Conservation (phyloP, 202 grass and related monocot species). For the Zoysia matrella region DNA sequence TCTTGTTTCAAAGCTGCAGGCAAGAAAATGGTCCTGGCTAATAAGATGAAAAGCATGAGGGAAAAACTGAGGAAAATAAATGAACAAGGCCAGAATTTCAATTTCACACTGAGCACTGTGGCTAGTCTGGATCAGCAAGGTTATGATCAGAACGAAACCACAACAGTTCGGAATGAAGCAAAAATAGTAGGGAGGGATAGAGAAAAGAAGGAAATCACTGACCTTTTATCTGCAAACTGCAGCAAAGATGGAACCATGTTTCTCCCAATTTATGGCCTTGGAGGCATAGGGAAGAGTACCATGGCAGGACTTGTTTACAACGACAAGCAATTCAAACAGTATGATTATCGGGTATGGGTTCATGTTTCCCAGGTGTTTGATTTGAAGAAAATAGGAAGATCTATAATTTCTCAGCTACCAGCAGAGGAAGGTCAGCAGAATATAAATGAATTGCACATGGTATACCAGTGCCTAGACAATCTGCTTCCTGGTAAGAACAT, state of each 20-base stretch:
- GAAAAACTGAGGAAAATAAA: background rate
- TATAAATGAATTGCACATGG: background rate
- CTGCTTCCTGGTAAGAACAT: background rate
- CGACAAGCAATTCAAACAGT: background rate
- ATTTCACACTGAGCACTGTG: background rate
- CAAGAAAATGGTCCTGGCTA: background rate
- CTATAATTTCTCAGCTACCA: background rate
- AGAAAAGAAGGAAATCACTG: background rate
- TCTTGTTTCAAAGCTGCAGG: background rate
- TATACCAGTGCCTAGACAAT: background rate
- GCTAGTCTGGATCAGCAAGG: background rate
- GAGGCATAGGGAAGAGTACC: slow-evolving; percentile 17
- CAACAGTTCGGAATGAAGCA: background rate
- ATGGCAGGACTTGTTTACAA: background rate
- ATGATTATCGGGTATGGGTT: background rate
- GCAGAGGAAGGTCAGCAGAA: no score
- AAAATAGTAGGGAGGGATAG: background rate
- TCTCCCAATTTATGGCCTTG: background rate
- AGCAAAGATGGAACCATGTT: background rate
- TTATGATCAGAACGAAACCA: background rate
- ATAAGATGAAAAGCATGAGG: slow-evolving; percentile 4
- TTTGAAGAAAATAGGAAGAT: background rate
- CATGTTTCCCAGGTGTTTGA: slow-evolving; percentile 22
- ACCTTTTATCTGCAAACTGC: background rate
- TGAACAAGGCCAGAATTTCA: background rate